phyloP scores from a whole-genome alignment of 345 rosid genomes.

The Hypericum perforatum region DNA sequence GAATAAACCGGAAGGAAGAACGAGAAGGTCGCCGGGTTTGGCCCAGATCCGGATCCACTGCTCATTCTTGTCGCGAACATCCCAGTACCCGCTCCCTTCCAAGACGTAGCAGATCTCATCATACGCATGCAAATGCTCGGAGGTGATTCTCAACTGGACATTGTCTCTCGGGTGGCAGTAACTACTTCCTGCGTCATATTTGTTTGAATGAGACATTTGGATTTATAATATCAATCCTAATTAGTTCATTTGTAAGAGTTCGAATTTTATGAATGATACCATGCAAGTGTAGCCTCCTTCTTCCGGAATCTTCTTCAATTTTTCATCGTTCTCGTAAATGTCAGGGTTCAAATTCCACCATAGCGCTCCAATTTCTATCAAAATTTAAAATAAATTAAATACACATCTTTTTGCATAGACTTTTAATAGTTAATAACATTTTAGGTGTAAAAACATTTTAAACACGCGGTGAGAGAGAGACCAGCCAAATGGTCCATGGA shows the following conservation, averaged over 20 bases:
- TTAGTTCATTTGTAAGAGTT: no score
- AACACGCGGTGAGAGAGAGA: not conserved
- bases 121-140: slow-evolving; percentile 78
- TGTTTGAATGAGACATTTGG: no score
- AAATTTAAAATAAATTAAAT: no score
- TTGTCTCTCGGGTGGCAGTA: slow-evolving; percentile 75
- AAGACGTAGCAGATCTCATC: slow-evolving; percentile 88
- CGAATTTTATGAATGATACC: slow-evolving; percentile 27
- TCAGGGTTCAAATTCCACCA: slow-evolving; percentile 72
- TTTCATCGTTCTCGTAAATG: slow-evolving; percentile 58
- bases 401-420: not conserved
- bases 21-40: slow-evolving; percentile 71
- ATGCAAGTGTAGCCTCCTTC: slow-evolving; percentile 76
- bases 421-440: no score
- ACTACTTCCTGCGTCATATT: slow-evolving; percentile 47
- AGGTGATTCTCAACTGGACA: slow-evolving; percentile 61
- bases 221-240: no score
- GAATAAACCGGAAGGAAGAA: slow-evolving; percentile 75
- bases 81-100: slow-evolving; percentile 79
- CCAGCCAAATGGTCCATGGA: slow-evolving; percentile 44
- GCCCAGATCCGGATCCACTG: slow-evolving; percentile 72
- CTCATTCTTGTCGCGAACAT: slow-evolving; percentile 70
- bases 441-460: no score
- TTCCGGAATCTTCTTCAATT: slow-evolving; percentile 52
- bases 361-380: slow-evolving; percentile 60